These are phyloP conservation scores for Setaria italica DNA, from an alignment of 202 grass and related monocot species.

Conservation along the genomic window DNA sequence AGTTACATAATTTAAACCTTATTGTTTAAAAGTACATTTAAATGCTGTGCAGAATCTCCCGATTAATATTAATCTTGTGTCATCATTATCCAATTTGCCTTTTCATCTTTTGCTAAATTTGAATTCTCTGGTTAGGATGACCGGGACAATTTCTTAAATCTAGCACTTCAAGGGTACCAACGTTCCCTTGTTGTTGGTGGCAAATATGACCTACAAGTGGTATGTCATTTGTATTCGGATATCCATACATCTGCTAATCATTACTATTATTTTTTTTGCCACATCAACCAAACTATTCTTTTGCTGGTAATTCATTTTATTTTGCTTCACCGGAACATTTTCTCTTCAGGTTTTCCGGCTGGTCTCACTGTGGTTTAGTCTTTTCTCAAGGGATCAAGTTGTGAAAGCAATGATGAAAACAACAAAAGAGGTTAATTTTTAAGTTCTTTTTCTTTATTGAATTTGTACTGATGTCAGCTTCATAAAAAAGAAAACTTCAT, in stretches of 20 bases:
- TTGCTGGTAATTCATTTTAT: constrained; percentile 23
- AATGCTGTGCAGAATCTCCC: constrained; percentile 6
- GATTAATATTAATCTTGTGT: not conserved
- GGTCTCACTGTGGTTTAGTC: constrained; percentile 92
- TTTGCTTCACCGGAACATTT: constrained; percentile 28
- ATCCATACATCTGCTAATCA: constrained; percentile 16
- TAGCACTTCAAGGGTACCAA: constrained; percentile 84
- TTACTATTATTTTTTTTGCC: not conserved
- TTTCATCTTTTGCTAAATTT: constrained; percentile 43
- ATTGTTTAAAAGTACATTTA: constrained; percentile 25
- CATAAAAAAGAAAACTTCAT: constrained; percentile 21
- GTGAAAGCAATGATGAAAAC: constrained; percentile 83
- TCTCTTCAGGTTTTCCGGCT: constrained; percentile 79
- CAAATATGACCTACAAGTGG: constrained; percentile 97
- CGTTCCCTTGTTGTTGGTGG: constrained; percentile 80
- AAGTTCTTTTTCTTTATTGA: constrained; percentile 33
- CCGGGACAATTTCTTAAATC: constrained; percentile 77
- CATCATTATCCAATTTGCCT: not conserved
- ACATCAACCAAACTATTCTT: constrained; percentile 22
- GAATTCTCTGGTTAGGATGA: constrained; percentile 69
- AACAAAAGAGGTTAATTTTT: constrained; percentile 70
- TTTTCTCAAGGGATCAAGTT: constrained; percentile 78
- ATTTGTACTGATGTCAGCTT: constrained; percentile 30
- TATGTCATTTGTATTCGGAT: constrained; percentile 53
- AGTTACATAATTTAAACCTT: constrained; percentile 16